phyloP scores from a whole-genome alignment of 805 yeast species.

The Teunomyces funiuensis region DNA sequence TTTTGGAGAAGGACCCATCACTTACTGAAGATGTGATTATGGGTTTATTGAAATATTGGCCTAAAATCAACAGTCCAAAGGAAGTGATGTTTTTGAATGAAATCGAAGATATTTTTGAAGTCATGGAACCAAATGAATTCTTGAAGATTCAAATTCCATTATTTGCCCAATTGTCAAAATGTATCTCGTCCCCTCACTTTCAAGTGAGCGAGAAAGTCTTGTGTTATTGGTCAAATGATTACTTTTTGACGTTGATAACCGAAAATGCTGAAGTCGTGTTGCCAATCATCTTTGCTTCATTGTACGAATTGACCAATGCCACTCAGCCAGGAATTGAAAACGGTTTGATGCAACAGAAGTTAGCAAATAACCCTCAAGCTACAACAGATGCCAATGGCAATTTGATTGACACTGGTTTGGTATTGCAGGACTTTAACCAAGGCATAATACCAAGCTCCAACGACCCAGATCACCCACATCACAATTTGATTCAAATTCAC shows the following conservation, averaged over 20 bases:
- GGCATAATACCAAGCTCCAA: constrained; percentile 24
- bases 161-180: constrained; percentile 89
- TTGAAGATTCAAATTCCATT: constrained; percentile 88
- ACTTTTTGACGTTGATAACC: constrained; percentile 83
- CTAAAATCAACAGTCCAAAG: constrained; percentile 90
- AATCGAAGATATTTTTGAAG: constrained; percentile 94
- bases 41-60: constrained; percentile 95
- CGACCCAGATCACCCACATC: constrained; percentile 25
- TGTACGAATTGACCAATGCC: constrained; percentile 74
- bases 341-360: constrained; percentile 40
- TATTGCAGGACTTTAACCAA: constrained; percentile 26
- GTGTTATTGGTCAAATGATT: constrained; percentile 93
- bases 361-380: constrained; percentile 36
- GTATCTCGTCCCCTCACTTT: constrained; percentile 93
- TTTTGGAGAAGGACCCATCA: constrained; percentile 88
- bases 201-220: constrained; percentile 96
- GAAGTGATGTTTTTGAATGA: constrained; percentile 96
- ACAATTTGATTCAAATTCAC: constrained; percentile 23
- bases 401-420: constrained; percentile 37
- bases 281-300: constrained; percentile 87
- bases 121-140: constrained; percentile 91
- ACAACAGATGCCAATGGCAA: constrained; percentile 45
- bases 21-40: constrained; percentile 94
- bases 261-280: constrained; percentile 90
- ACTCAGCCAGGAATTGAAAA: constrained; percentile 45